Conservation (phyloP, 805 yeast genomes). For the Tetrapisispora fleetii region DNA sequence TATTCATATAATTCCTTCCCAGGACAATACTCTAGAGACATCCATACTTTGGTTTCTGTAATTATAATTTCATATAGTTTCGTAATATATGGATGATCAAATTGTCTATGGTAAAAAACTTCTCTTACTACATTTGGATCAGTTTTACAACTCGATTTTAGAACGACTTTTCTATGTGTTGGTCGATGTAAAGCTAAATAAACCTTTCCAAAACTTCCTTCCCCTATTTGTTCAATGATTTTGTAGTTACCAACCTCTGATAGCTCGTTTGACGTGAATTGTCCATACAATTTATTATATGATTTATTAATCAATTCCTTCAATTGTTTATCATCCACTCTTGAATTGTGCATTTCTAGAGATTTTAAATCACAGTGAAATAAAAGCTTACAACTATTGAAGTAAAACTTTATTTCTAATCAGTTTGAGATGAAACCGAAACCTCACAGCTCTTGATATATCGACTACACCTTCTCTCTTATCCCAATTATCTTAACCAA, state of each 20-base stretch:
- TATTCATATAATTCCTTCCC: conserved; percentile 68
- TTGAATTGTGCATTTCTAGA: conserved; percentile 13
- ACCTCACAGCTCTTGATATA: too few species aligned
- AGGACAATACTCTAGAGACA: conserved; percentile 84
- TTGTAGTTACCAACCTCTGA: conserved; percentile 73
- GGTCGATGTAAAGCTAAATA: conserved; percentile 73
- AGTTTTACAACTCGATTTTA: conserved; percentile 66
- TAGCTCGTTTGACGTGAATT: conserved; percentile 38
- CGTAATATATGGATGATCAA: conserved; percentile 76
- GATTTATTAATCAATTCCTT: conserved; percentile 45
- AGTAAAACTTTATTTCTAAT: background rate
- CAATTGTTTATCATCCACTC: conserved; percentile 23
- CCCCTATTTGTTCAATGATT: conserved; percentile 68
- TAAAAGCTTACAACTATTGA: too few species aligned
- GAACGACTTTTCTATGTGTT: conserved; percentile 67
- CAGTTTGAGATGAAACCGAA: background rate
- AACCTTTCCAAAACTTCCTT: conserved; percentile 88
- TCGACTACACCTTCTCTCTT: too few species aligned
- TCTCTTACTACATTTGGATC: conserved; percentile 88
- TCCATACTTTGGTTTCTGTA: conserved; percentile 72
- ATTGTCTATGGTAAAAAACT: conserved; percentile 76
- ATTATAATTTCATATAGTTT: conserved; percentile 77
- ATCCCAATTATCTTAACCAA: too few species aligned
- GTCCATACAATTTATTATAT: conserved; percentile 47
- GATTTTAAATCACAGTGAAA: background rate